Base-by-base conservation (phyloP, 2,329 filamentous ascomycete genomes). In the Diaporthe batatas region DNA sequence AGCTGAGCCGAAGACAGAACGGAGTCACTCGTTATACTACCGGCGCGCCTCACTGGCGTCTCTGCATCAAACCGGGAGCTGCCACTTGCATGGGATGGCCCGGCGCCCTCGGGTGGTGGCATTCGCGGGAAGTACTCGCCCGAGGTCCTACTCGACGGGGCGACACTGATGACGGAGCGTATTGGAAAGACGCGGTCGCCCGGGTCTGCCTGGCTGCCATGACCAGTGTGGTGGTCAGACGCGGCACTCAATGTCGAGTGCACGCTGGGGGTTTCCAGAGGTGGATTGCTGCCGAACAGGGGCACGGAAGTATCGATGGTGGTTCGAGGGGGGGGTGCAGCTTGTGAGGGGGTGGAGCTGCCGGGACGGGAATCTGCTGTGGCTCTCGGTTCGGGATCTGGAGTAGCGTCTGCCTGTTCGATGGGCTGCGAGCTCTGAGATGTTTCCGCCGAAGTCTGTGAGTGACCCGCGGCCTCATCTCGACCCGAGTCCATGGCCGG, bases 161-260 rank as follows among this genome's bases (percentile, higher is more conserved):
- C 91, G 53, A 95, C 89, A 8, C 90, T 93, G 32, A 96, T 86
- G 55, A 94, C 91, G n/a, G 93, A 95, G 64, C 93, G 90, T 42
- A 96, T 93, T n/a, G 93, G 93, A 72, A 93, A 96, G 6, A 96
- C 92, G 70, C 92, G 88, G 77, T 95, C 87, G 42, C 81, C 80
- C 36, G 79, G 78, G 64, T 84, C 82, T 29, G 79, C 78, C 64
- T 76, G 78, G 70, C 75, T 79, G 69, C 77, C 75, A 59, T 82
- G 76, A 18, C 80, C 79, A 6, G 79, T 77, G 69, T 85, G 85
- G 53, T 76, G 81, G 39, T 87, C 86, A 2, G 84, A 86, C 49
- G 78, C 77, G 11, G 79, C 76, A 71, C 84, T 86, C 82, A 81
- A 84, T 21, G 85, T 83, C 2, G 85, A 86, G 69, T 73, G 49